Conservation (phyloP, 2,329 filamentous ascomycete species). For the Coniochaeta ligniaria region DNA sequence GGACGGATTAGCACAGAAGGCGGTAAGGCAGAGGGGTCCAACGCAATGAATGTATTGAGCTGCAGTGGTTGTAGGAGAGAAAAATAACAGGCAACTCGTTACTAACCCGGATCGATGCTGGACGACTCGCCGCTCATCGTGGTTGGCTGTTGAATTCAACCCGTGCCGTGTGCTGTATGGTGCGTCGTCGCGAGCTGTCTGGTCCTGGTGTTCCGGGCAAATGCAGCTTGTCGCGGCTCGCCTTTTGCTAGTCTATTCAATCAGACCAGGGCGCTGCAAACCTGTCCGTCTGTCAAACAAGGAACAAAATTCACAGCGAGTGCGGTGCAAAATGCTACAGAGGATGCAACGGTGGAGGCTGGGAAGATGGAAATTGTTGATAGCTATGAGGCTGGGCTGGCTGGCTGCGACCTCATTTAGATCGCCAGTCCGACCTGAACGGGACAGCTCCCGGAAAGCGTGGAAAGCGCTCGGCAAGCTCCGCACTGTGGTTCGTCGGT, state of each 20-base stretch:
- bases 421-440: background rate
- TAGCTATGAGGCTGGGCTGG: background rate
- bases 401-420: background rate
- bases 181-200: background rate
- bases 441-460: background rate
- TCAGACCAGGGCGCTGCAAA: background rate
- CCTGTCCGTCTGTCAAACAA: background rate
- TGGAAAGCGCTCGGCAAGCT: background rate
- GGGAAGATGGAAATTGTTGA: background rate
- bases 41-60: background rate
- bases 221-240: background rate
- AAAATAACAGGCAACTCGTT: background rate
- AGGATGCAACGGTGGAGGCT: background rate
- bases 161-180: background rate
- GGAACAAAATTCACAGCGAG: background rate
- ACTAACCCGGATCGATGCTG: background rate
- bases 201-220: background rate
- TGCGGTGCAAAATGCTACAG: background rate
- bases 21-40: background rate
- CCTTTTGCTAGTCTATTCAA: background rate
- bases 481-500: background rate
- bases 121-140: background rate
- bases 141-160: background rate
- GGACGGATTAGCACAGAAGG: background rate
- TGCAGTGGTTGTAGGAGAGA: background rate